Evolutionary conservation across 73 alveolate species (phyloP).

Genomic region (Tetrahymena malaccensis): DNA sequence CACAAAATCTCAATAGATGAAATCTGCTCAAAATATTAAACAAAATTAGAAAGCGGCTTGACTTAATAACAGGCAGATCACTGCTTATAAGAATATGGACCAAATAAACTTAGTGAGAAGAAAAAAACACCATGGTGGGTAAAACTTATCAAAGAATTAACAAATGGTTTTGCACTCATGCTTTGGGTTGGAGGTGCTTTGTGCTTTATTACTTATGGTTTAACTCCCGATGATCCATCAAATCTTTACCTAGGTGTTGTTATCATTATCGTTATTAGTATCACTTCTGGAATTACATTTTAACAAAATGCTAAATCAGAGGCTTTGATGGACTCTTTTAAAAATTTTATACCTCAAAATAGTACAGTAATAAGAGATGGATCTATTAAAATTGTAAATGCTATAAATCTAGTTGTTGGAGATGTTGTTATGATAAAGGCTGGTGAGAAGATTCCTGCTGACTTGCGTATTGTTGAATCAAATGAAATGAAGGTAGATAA

Average conservation of each 20-base stretch:
- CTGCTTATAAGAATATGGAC: constrained; percentile 31
- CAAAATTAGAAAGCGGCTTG: constrained; percentile 61
- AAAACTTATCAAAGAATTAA: constrained; percentile 50
- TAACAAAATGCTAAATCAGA: constrained; percentile 53
- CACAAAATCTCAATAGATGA: constrained; percentile 48
- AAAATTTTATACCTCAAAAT: constrained; percentile 58
- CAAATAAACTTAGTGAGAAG: constrained; percentile 55
- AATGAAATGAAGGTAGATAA: constrained; percentile 83
- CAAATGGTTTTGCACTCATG: constrained; percentile 62
- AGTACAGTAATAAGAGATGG: constrained; percentile 73
- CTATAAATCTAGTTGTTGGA: constrained; percentile 72
- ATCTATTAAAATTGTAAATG: constrained; percentile 40
- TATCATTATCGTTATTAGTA: constrained; percentile 40
- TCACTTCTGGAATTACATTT: constrained; percentile 60
- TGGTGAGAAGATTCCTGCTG: constrained; percentile 91
- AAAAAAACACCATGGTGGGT: constrained; percentile 56
- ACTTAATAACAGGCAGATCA: constrained; percentile 35
- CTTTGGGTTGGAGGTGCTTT: constrained; percentile 60
- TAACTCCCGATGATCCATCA: constrained; percentile 34
- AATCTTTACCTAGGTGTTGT: constrained; percentile 67
- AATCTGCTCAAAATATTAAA: constrained; percentile 19
- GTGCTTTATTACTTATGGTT: constrained; percentile 57
- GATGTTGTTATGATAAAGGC: constrained; percentile 72
- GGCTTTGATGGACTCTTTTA: constrained; percentile 66
- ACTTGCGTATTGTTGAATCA: constrained; percentile 62